Base-by-base conservation (phyloP, 73 alveolate species). In the Paramecium bursaria region DNA sequence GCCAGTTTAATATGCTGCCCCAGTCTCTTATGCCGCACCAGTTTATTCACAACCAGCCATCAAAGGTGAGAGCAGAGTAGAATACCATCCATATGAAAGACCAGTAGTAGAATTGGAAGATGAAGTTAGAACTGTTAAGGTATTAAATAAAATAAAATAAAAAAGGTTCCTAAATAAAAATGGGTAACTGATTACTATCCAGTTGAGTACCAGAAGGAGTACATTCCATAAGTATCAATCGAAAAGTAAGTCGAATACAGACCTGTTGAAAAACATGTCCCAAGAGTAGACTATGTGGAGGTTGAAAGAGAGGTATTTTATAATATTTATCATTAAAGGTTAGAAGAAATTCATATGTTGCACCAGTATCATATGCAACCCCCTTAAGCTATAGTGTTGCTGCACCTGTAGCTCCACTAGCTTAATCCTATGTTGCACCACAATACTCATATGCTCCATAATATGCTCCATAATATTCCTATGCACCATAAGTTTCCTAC, bases 101-200 rank as follows among this genome's bases (percentile, higher is more conserved):
- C 35, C 89, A 2, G 50, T 79, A 11, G 76, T 79, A 0, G 89
- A 79, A 54, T 15, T 53, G 74, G 89, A 79, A 35, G 89, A 61
- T 13, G 89, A 53, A 61, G 48, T 39, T 21, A 79, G 89, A 79
- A 3, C 39, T 21, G 89, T 67, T 4, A 31, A 67, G 27, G 82
- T 67, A 67, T 26, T 14, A 21, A 5, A 21, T 27, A 2, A 39
- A 39, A 0, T 7, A 7, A 29, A 3, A 29, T 7, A 39, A 35
- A 48, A 13, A 22, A 79, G 57, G 89, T 79, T 17, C 89, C 89
- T 31, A 79, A 79, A 73, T 48, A 79, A 79, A 79, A 79, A 30
- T 53, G 76, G 89, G 89, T 79, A 33, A 79, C 89, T 33, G 89
- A 79, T n/a, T 79, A 79, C 73, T 79, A 79, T 35, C 85, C 89